Evolutionary conservation across 2,329 filamentous ascomycete species (phyloP), one percentile per base, ranked within the genome.

Genomic region (Rhynchosporium agropyri): DNA sequence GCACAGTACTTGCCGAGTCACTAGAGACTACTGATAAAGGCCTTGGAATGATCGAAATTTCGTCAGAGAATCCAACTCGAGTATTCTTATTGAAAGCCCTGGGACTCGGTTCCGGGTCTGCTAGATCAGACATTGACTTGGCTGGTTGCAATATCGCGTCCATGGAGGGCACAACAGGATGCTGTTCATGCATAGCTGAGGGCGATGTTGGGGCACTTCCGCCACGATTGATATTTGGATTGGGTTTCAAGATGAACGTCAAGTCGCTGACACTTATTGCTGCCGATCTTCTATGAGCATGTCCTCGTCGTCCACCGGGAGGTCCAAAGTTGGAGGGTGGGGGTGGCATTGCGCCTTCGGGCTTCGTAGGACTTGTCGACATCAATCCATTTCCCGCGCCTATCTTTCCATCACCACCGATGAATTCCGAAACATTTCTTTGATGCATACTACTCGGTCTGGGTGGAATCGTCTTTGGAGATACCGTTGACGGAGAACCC

Each of bases 11-110:
- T 51, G 91, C 89, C 0, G 91, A 92, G 74, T 95, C 92, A 26
- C 88, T 93, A 1, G 92, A 96, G 13, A 96, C 87, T 26, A 93
- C 80, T 1, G 93, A 97, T 20, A 96, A 77, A 0, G 93, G 92
- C 10, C 91, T 85, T 4, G 89, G 89, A 69, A 93, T 93, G 66
- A 90, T 92, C 74, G 96, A 91, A 33, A 96, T 81, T 10, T 86
- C 90, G 67, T 96, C 92, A 0, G 90, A 92, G 72, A 96, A 96
- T 0, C 89, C 90, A 51, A 96, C 92, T 12, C 89, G 82, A 48
- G 87, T 83, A 64, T 87, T 84, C 3, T 82, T 81, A 20, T 20
- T 20, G 26, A 69, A 36, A 28, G 63, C 29, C 54, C 66, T 72
- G 36, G 68, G 58, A 53, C 54, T 65, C 31, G 59, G 38, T 50